These are phyloP conservation scores for Sordariomycetes sp. DNA, from an alignment of 2,329 filamentous ascomycete genomes.

Conservation along the genomic window DNA sequence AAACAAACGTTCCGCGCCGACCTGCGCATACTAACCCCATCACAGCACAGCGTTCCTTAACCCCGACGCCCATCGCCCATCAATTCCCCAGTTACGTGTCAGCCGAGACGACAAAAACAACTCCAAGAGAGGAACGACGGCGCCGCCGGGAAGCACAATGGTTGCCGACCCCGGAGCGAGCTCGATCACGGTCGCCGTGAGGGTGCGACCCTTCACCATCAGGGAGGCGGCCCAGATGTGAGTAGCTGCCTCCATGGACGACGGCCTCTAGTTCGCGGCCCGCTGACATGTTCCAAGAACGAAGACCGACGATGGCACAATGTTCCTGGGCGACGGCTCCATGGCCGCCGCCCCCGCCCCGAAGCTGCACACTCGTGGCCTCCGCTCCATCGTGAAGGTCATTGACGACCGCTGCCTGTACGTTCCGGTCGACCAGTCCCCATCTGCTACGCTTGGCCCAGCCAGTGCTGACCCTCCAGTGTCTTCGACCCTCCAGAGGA, in stretches of 20 bases:
- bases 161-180: conserved; percentile 31
- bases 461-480: conserved; percentile 30
- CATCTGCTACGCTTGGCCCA: not conserved
- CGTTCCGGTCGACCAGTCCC: conserved; percentile 20
- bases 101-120: too few relatives aligned
- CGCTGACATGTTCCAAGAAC: conserved; percentile 23
- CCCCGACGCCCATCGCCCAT: too few relatives aligned
- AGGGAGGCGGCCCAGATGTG: conserved; percentile 88
- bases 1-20: too few relatives aligned
- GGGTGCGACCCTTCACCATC: conserved; percentile 65
- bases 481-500: conserved; percentile 97
- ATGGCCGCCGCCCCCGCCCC: conserved; percentile 77
- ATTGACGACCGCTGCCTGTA: conserved; percentile 94
- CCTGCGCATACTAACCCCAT: too few relatives aligned
- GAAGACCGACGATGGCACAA: conserved; percentile 65
- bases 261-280: not conserved
- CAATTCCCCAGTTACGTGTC: too few relatives aligned
- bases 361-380: conserved; percentile 73
- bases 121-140: not conserved
- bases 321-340: conserved; percentile 95
- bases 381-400: conserved; percentile 88
- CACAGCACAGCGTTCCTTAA: too few relatives aligned
- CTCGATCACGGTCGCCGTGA: conserved; percentile 48
- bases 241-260: conserved; percentile 9
- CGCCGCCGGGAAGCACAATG: conserved; percentile 5